Conservation (phyloP, 805 yeast species). For the Cyberlindnera veronae region DNA sequence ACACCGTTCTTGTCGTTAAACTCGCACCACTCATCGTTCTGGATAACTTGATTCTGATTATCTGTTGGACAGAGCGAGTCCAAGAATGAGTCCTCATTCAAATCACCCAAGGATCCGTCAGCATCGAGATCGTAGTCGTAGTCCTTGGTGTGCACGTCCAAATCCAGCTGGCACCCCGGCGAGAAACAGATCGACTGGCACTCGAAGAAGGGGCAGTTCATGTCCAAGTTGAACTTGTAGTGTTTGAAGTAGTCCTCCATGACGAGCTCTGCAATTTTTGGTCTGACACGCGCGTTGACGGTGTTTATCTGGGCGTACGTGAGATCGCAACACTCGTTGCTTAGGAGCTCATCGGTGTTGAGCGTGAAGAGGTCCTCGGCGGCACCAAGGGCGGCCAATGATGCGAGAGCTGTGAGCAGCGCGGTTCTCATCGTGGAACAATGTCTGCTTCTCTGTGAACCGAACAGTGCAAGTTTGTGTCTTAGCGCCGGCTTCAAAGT, state of each 20-base stretch:
- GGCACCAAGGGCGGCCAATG: slow-evolving; percentile 1
- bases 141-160: slow-evolving; percentile 28
- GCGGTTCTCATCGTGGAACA: slow-evolving; percentile 4
- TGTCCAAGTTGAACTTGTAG: slow-evolving; percentile 65
- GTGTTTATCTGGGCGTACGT: slow-evolving; percentile 47
- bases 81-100: slow-evolving; percentile 34
- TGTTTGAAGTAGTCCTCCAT: slow-evolving; percentile 80
- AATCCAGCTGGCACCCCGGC: slow-evolving; percentile 28
- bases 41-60: slow-evolving; percentile 26
- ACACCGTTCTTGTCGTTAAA: slow-evolving; percentile 69
- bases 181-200: slow-evolving; percentile 42
- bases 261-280: slow-evolving; percentile 55
- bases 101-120: slow-evolving; percentile 41
- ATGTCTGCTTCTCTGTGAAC: too few species aligned
- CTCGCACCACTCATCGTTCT: slow-evolving; percentile 66
- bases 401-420: not conserved
- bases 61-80: slow-evolving; percentile 35
- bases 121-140: slow-evolving; percentile 24
- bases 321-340: slow-evolving; percentile 34
- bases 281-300: slow-evolving; percentile 50
- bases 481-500: too few species aligned
- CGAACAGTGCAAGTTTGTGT: too few species aligned
- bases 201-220: slow-evolving; percentile 84
- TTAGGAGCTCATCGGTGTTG: slow-evolving; percentile 17
- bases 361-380: slow-evolving; percentile 19